Evolutionary conservation across 2,329 filamentous ascomycete genomes (phyloP).

Genomic region (Ceratocystis huliohia): DNA sequence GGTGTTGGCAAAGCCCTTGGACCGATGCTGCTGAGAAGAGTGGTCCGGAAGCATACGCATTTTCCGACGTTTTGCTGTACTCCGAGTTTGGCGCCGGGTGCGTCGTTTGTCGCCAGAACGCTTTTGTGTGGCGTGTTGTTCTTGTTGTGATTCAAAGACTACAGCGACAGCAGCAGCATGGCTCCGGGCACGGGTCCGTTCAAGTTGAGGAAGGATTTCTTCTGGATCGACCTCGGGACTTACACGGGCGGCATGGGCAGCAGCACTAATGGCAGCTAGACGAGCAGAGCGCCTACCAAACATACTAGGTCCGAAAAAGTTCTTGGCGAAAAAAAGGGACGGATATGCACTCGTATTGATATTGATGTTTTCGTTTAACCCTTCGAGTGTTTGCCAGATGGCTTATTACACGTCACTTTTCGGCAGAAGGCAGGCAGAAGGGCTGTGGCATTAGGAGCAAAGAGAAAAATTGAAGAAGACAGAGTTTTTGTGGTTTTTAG

Average conservation of each 20-base stretch:
- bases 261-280: conserved; percentile 7
- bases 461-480: too few species aligned
- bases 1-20: background rate
- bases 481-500: too few species aligned
- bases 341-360: background rate
- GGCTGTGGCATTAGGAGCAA: too few species aligned
- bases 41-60: background rate
- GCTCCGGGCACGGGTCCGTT: conserved; percentile 18
- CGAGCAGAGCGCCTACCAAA: conserved; percentile 5
- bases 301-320: background rate
- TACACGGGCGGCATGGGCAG: conserved; percentile 4
- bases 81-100: conserved; percentile 7
- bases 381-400: too few species aligned
- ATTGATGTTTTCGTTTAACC: too few species aligned
- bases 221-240: conserved; percentile 7
- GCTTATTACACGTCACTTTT: too few species aligned
- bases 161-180: conserved; percentile 14
- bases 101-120: background rate
- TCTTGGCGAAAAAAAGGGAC: background rate
- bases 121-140: background rate
- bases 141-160: background rate
- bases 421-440: too few species aligned
- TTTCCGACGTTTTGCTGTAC: conserved; percentile 6
- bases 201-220: conserved; percentile 11
- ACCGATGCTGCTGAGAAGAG: background rate